Percentiles rank a stretch among this genome's conserved stretches.
Conservation (phyloP, 495 filamentous ascomycete species). For the Xylaria curta region DNA sequence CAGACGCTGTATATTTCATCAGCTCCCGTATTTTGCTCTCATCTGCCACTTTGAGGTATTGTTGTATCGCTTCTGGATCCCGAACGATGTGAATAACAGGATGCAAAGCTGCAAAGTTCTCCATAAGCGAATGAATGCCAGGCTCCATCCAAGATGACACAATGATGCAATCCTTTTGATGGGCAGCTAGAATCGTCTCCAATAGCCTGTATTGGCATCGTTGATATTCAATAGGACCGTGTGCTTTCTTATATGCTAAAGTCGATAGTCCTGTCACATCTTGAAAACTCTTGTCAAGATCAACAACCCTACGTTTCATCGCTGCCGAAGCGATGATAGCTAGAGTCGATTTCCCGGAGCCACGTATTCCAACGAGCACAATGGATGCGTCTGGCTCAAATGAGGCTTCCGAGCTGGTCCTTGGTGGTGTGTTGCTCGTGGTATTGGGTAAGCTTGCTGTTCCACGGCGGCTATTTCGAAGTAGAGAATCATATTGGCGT, state of each 20-base stretch:
- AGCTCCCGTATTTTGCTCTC: constrained; percentile 56
- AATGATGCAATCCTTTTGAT: constrained; percentile 66
- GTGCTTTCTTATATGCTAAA: constrained; percentile 62
- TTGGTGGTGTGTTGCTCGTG: constrained; percentile 26
- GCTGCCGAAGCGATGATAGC: constrained; percentile 71
- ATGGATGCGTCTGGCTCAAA: constrained; percentile 68
- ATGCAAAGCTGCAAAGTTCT: constrained; percentile 60
- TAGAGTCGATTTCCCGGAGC: constrained; percentile 73
- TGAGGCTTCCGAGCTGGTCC: not conserved
- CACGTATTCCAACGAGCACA: constrained; percentile 71
- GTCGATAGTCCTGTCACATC: constrained; percentile 64
- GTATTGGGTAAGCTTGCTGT: constrained; percentile 10
- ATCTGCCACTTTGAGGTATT: constrained; percentile 61
- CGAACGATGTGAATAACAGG: constrained; percentile 72
- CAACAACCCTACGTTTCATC: constrained; percentile 66
- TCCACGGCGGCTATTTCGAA: not conserved
- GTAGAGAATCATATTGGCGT: not conserved
- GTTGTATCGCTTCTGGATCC: constrained; percentile 66
- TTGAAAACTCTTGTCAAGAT: constrained; percentile 67
- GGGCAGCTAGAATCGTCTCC: constrained; percentile 64
- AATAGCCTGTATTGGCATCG: constrained; percentile 62
- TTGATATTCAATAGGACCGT: constrained; percentile 62
- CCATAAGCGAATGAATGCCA: constrained; percentile 61
- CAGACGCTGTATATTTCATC: constrained; percentile 53
- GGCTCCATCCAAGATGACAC: constrained; percentile 65